Percentiles rank a stretch among this genome's conserved stretches.
Conservation (phyloP, 2,329 filamentous ascomycete genomes). For the Xylariaceae sp. region DNA sequence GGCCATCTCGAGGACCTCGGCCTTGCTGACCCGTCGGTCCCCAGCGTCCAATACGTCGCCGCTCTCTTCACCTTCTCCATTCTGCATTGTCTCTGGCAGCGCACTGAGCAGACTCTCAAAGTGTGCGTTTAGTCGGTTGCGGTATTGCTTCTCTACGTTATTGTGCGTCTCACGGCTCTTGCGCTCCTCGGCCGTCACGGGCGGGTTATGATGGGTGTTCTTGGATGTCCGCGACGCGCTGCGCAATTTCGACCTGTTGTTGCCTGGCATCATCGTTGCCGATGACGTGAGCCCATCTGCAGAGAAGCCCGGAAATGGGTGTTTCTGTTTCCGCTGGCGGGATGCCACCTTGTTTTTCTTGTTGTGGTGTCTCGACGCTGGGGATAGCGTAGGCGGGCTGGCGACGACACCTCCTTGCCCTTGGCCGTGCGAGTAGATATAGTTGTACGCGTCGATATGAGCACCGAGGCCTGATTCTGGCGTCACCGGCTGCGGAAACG, state of each 20-base stretch:
- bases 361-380: conserved; percentile 17
- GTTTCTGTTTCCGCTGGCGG: conserved; percentile 20
- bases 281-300: conserved; percentile 10
- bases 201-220: conserved; percentile 34
- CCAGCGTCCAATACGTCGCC: conserved; percentile 22
- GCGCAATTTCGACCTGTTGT: conserved; percentile 29
- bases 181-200: conserved; percentile 31
- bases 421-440: conserved; percentile 26
- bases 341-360: conserved; percentile 21
- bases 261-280: neutral
- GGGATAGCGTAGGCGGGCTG: conserved; percentile 21
- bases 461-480: conserved; percentile 22
- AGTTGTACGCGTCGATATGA: conserved; percentile 23
- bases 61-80: conserved; percentile 26
- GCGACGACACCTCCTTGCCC: conserved; percentile 17
- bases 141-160: conserved; percentile 46
- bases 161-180: conserved; percentile 38
- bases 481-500: conserved; percentile 22
- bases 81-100: conserved; percentile 35
- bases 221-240: conserved; percentile 33
- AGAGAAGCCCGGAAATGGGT: conserved; percentile 18
- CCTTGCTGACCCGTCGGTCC: conserved; percentile 38
- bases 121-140: conserved; percentile 42
- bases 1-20: conserved; percentile 43
- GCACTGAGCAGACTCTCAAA: conserved; percentile 41